phyloP scores from a whole-genome alignment of 768 basidiomycete species.

The Pulveroboletus ravenelii region DNA sequence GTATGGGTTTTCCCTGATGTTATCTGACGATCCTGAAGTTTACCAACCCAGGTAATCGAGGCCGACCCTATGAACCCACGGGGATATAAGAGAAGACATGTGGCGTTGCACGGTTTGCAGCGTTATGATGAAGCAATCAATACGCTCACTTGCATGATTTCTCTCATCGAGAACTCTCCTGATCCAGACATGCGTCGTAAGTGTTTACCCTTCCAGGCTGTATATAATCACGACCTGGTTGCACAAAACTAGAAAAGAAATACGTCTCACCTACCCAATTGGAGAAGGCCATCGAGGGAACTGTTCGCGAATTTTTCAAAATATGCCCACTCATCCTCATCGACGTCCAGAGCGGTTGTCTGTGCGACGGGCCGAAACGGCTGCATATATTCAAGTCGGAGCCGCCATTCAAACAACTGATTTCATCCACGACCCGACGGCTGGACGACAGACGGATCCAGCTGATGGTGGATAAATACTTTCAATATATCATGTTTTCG shows the following conservation, averaged over 20 bases:
- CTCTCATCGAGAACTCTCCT: background rate
- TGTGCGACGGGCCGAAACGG: background rate
- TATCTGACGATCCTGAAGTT: background rate
- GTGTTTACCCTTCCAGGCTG: background rate
- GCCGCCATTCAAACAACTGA: background rate
- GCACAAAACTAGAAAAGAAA: background rate
- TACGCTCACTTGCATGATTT: background rate
- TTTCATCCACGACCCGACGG: background rate
- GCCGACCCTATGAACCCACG: background rate
- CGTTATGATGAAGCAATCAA: background rate
- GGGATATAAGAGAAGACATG: conserved; percentile 5
- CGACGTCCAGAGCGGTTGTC: background rate
- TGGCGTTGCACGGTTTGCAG: background rate
- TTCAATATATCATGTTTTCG: background rate
- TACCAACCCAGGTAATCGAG: background rate
- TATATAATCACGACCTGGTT: background rate
- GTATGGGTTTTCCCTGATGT: background rate
- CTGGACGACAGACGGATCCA: background rate
- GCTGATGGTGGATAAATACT: background rate
- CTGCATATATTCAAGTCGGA: background rate
- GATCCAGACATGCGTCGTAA: background rate
- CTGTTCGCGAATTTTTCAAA: background rate
- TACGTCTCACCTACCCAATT: background rate
- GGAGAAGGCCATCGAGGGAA: background rate
- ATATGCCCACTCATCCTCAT: background rate